These are phyloP conservation scores for Thermomucor indicae-seudaticae DNA, from an alignment of 371 early-diverging fungal species.

Conservation along the genomic window DNA sequence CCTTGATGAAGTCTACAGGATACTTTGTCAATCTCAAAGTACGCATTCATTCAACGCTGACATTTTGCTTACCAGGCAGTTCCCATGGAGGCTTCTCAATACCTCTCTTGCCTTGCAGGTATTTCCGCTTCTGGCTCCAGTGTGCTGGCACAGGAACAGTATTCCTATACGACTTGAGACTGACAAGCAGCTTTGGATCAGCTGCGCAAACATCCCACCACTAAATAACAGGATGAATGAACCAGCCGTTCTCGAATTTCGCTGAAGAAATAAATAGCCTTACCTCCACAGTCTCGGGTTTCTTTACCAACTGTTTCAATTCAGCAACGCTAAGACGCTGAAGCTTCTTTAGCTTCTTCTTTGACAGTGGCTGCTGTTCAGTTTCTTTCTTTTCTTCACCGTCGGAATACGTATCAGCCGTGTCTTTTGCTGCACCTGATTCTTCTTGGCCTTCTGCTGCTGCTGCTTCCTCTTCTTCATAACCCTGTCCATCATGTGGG, in stretches of 20 bases:
- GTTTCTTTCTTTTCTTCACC: conserved; percentile 16
- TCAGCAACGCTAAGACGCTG: conserved; percentile 76
- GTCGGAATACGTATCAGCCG: conserved; percentile 9
- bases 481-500: no score
- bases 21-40: background rate
- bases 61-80: conserved; percentile 64
- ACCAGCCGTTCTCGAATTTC: background rate
- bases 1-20: conserved; percentile 84
- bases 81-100: conserved; percentile 95
- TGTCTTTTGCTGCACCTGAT: conserved; percentile 12
- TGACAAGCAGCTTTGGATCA: conserved; percentile 88
- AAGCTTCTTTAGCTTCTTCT: conserved; percentile 37
- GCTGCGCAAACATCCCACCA: conserved; percentile 93
- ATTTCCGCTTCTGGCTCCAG: conserved; percentile 96
- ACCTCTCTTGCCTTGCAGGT: conserved; percentile 93
- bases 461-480: background rate
- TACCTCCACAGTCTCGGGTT: conserved; percentile 96
- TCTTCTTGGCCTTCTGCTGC: conserved; percentile 34
- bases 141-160: conserved; percentile 96
- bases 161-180: conserved; percentile 86
- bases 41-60: background rate
- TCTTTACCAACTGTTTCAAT: conserved; percentile 85
- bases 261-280: no score
- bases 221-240: conserved; percentile 11
- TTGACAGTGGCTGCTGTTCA: conserved; percentile 51